phyloP scores from a whole-genome alignment of 2,329 filamentous ascomycete species.

The Aquanectria penicillioides region DNA sequence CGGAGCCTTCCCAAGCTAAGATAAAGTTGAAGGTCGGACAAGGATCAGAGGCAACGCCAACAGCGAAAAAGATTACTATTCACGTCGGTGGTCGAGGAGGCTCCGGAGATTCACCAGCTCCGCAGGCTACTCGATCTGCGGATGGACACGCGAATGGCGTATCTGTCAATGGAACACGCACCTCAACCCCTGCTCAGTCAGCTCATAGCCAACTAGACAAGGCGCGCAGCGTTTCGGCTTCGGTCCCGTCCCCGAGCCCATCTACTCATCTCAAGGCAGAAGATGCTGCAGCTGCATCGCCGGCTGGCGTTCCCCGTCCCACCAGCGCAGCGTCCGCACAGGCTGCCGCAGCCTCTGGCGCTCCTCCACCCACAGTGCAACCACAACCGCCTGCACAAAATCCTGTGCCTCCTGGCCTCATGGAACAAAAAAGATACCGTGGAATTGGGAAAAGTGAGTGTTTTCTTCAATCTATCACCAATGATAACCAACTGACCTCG shows the following conservation, averaged over 20 bases:
- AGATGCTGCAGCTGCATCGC: constrained; percentile 42
- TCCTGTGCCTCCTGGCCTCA: constrained; percentile 36
- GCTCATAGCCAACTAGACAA: constrained; percentile 46
- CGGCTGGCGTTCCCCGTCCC: constrained; percentile 35
- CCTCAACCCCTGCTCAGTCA: constrained; percentile 32
- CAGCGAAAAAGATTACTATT: constrained; percentile 79
- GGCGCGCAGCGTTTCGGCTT: constrained; percentile 52
- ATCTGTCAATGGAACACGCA: constrained; percentile 33
- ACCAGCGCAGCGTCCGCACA: constrained; percentile 31
- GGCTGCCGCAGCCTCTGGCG: constrained; percentile 10
- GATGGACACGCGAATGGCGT: constrained; percentile 35
- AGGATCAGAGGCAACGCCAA: constrained; percentile 53
- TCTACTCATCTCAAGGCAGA: constrained; percentile 51
- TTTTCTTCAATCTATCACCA: too few species aligned
- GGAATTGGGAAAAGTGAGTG: constrained; percentile 55
- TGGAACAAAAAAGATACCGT: constrained; percentile 52
- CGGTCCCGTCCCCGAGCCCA: constrained; percentile 57
- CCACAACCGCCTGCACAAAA: constrained; percentile 40
- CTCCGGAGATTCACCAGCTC: constrained; percentile 62
- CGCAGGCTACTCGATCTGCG: constrained; percentile 46
- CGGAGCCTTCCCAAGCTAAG: constrained; percentile 78
- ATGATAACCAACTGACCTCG: constrained; percentile 39
- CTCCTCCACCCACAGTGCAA: constrained; percentile 30
- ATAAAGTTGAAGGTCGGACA: constrained; percentile 81
- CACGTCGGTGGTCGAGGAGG: constrained; percentile 71